Percentiles rank a stretch among this genome's conserved stretches.
Evolutionary conservation across 768 basidiomycete genomes (phyloP).

Genomic region (Lentinula guzmanii): DNA sequence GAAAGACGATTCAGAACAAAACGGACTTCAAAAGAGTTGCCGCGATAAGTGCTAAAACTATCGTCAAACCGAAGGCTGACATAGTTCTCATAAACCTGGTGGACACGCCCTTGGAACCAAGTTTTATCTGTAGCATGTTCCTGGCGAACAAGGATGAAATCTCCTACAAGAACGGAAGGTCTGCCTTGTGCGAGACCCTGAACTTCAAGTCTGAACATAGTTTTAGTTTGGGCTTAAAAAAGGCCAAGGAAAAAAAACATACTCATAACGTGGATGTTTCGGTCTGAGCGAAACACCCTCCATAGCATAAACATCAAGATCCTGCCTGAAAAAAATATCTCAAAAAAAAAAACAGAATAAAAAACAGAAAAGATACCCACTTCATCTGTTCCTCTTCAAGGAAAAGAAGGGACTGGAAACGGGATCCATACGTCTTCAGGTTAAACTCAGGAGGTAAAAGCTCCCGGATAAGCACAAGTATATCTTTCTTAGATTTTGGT

Average conservation of each 20-base stretch:
- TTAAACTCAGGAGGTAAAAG: slow-evolving; percentile 32
- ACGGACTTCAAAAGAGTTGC: slow-evolving; percentile 42
- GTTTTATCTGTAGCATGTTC: slow-evolving; percentile 16
- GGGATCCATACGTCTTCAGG: slow-evolving; percentile 31
- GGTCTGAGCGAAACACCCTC: slow-evolving; percentile 26
- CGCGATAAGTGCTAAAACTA: slow-evolving; percentile 33
- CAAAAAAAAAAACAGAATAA: slow-evolving; percentile 5
- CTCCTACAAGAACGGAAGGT: slow-evolving; percentile 52
- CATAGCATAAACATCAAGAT: slow-evolving; percentile 31
- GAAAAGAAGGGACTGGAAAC: slow-evolving; percentile 41
- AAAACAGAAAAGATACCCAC: slow-evolving; percentile 20
- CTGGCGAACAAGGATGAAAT: slow-evolving; percentile 30
- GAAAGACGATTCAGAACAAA: slow-evolving; percentile 53
- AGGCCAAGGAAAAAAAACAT: slow-evolving; percentile 10
- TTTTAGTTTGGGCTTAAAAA: neutral
- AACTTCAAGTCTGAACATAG: slow-evolving; percentile 35
- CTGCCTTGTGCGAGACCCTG: slow-evolving; percentile 53
- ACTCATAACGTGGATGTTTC: slow-evolving; percentile 39
- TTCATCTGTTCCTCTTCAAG: slow-evolving; percentile 45
- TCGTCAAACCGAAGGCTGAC: slow-evolving; percentile 43
- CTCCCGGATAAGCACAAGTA: slow-evolving; percentile 19
- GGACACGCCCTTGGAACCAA: slow-evolving; percentile 42
- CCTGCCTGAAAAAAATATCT: slow-evolving; percentile 23
- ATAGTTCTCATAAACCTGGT: slow-evolving; percentile 32
- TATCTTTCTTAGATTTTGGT: slow-evolving; percentile 10